These are phyloP conservation scores for Phanerodontia chrysosporium DNA, from an alignment of 768 basidiomycete genomes.

Conservation along the genomic window DNA sequence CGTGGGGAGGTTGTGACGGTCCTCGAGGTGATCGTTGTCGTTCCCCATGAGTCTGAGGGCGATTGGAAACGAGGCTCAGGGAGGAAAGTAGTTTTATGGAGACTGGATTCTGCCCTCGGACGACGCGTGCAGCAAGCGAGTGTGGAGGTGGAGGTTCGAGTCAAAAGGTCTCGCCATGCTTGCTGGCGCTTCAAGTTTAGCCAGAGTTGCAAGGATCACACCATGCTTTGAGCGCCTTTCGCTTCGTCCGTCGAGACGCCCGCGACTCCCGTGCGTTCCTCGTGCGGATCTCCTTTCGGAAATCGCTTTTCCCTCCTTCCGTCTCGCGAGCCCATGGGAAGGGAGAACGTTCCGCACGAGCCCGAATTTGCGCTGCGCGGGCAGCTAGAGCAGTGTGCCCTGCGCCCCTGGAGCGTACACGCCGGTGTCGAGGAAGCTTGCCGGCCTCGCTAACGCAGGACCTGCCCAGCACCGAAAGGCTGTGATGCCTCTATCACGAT, in stretches of 20 bases:
- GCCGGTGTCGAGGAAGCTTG: background rate
- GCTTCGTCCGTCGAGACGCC: background rate
- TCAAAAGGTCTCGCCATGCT: conserved; percentile 13
- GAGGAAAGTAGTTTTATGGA: conserved; percentile 3
- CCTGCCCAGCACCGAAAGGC: background rate
- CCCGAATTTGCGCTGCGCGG: too few relatives aligned
- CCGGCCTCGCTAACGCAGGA: background rate
- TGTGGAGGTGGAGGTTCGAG: conserved; percentile 5
- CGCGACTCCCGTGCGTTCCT: too few relatives aligned
- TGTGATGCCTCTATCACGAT: background rate
- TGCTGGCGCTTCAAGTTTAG: background rate
- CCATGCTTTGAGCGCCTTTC: conserved; percentile 1
- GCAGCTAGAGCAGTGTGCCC: too few relatives aligned
- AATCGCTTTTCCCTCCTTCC: too few relatives aligned
- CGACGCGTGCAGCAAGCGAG: conserved; percentile 1
- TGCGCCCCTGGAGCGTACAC: too few relatives aligned
- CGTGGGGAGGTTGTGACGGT: conserved; percentile 58
- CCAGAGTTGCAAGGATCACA: conserved; percentile 4
- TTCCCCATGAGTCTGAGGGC: conserved; percentile 1
- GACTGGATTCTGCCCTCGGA: background rate
- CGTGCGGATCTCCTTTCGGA: too few relatives aligned
- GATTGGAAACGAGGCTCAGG: background rate
- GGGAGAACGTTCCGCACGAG: too few relatives aligned
- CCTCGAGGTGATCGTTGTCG: background rate
- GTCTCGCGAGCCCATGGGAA: too few relatives aligned